Conservation (phyloP, 1,284 basidiomycete genomes). For the Rhodotorula mucilaginosa region DNA sequence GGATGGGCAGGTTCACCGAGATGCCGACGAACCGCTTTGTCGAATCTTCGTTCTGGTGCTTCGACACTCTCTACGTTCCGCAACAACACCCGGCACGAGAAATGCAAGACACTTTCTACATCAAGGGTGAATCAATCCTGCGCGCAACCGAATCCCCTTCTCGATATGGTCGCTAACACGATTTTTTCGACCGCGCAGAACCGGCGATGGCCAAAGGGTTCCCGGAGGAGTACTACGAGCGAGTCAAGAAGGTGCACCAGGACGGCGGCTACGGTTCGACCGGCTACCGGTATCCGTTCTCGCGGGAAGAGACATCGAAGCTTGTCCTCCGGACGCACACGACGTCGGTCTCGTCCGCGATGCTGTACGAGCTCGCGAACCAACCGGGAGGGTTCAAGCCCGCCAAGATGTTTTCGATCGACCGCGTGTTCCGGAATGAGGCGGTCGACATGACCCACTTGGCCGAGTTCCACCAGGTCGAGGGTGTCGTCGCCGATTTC, state of each 20-base stretch:
- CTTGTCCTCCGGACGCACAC: constrained; percentile 96
- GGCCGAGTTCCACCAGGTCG: constrained; percentile 99
- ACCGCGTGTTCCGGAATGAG: constrained; percentile 98
- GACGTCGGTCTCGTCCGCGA: constrained; percentile 88
- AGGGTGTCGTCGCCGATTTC: constrained; percentile 96
- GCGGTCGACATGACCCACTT: constrained; percentile 99
- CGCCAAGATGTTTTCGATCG: constrained; percentile 96
- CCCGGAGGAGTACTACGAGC: constrained; percentile 80
- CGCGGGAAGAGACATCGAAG: constrained; percentile 82
- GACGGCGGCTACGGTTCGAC: constrained; percentile 82
- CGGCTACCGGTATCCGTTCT: constrained; percentile 98
- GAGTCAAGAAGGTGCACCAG: constrained; percentile 85
- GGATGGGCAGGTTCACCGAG: constrained; percentile 77
- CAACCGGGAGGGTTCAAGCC: constrained; percentile 79
- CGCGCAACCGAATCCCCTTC: too few species aligned
- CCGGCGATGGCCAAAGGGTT: constrained; percentile 54
- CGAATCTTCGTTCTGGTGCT: constrained; percentile 99
- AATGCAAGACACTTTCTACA: constrained; percentile 97
- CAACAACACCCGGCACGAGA: constrained; percentile 99
- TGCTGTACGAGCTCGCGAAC: constrained; percentile 88
- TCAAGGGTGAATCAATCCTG: constrained; percentile 63
- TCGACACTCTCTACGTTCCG: constrained; percentile 96
- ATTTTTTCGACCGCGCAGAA: not conserved
- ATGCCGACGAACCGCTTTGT: constrained; percentile 99
- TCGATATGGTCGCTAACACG: not conserved